Conservation (phyloP, 2,329 filamentous ascomycete genomes). For the Colletotrichum tabaci region DNA sequence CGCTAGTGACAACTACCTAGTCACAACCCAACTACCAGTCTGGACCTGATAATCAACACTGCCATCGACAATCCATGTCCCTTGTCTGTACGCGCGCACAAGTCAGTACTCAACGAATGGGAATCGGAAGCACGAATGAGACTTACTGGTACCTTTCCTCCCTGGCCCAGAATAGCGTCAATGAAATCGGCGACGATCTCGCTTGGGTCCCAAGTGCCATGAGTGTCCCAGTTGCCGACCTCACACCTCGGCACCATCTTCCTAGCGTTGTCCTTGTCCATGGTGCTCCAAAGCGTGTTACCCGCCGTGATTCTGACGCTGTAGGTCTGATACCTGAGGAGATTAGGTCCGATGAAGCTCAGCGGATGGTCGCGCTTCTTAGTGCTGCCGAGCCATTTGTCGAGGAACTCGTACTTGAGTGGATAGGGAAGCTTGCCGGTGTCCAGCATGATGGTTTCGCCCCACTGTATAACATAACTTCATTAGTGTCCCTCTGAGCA, state of each 20-base stretch:
- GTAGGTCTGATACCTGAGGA: background rate
- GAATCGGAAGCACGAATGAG: background rate
- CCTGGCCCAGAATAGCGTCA: background rate
- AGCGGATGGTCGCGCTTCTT: slow-evolving; percentile 1
- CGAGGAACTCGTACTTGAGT: slow-evolving; percentile 17
- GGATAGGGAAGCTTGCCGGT: slow-evolving; percentile 13
- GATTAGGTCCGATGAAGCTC: background rate
- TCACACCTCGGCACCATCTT: slow-evolving; percentile 4
- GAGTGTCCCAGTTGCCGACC: slow-evolving; percentile 3
- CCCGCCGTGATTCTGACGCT: background rate
- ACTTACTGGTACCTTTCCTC: background rate
- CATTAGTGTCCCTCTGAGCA: background rate
- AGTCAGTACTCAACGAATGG: background rate
- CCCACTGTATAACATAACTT: slow-evolving; percentile 7
- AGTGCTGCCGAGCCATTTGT: slow-evolving; percentile 1
- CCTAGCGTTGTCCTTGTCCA: slow-evolving; percentile 1
- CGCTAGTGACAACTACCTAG: too few relatives aligned
- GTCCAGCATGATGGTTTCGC: slow-evolving; percentile 5
- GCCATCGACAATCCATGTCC: background rate
- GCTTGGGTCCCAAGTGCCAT: slow-evolving; percentile 3
- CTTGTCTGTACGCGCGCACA: background rate
- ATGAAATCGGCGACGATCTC: background rate
- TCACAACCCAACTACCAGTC: too few relatives aligned
- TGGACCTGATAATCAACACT: too few relatives aligned
- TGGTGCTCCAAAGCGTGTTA: background rate